phyloP scores from a whole-genome alignment of 108 stramenopile species.

The Chaetoceros muelleri region DNA sequence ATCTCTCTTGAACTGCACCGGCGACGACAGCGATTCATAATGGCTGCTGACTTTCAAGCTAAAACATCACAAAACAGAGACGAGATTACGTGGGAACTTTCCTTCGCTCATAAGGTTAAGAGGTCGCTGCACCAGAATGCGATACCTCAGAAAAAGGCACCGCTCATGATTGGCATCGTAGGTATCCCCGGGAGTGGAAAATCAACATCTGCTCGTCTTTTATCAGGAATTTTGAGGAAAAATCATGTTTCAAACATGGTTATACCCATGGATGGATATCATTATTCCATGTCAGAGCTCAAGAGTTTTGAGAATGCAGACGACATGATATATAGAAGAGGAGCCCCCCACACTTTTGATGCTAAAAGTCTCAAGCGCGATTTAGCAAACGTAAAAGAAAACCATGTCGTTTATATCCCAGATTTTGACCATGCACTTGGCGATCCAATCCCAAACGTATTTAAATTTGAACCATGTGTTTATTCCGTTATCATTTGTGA shows the following conservation, averaged over 20 bases:
- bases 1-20: no score
- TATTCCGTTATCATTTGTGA: slow-evolving; percentile 35
- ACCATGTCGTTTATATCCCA: slow-evolving; percentile 12
- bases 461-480: slow-evolving; percentile 20
- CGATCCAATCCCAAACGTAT: slow-evolving; percentile 28
- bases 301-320: slow-evolving; percentile 16
- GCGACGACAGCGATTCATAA: no score
- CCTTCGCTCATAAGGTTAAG: neutral
- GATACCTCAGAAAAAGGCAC: neutral
- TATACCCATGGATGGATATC: slow-evolving; percentile 40
- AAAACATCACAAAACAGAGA: neutral
- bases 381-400: neutral
- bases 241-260: slow-evolving; percentile 2
- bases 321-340: slow-evolving; percentile 41
- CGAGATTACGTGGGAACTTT: neutral
- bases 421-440: slow-evolving; percentile 48
- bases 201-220: slow-evolving; percentile 7
- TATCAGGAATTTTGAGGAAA: slow-evolving; percentile 7
- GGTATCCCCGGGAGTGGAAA: slow-evolving; percentile 29
- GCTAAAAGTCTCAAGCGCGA: neutral
- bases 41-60: no score
- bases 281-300: slow-evolving; percentile 18
- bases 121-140: no score
- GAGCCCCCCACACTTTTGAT: slow-evolving; percentile 32
- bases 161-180: slow-evolving; percentile 27